Evolutionary conservation across 768 basidiomycete genomes (phyloP), one percentile per base, ranked within the genome.

Genomic region (Solioccasus polychromus): DNA sequence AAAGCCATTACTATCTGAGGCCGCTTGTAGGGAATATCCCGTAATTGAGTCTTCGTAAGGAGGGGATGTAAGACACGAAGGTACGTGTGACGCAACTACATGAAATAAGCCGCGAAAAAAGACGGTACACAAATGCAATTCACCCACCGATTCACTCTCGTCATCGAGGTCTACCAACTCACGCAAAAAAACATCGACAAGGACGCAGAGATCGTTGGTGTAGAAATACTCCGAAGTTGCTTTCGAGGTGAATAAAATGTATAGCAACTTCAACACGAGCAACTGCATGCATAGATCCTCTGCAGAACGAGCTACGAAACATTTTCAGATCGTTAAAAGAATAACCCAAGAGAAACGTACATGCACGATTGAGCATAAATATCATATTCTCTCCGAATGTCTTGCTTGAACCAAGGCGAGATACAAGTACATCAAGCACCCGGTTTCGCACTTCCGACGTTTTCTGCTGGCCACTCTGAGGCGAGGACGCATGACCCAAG

Each of bases 371-470:
- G 35, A 99, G 72, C 88, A 99, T 99, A 67, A 97, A 99, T 45
- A 99, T 97, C 76, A 99, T 80, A 62, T 98, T 99, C 70, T 93
- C 94, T 4, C 94, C 93, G 59, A 99, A 96, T 1, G 96, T 96
- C 71, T 89, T 90, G 67, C 83, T 89, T n/a, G 80, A 81, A 4
- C 87, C 84, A 22, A 90, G 67, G 17, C 93, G 81, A n/a, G 85
- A 74, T 73, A 90, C 85, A 19, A 99, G 73, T 0, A 95, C 83
- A 18, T 80, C 74, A 41, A 98, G 66, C 2, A 99, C 84, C 19
- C 91, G 77, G 61, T 99, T 99, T 47, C 76, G 72, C 14, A 67
- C 64, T 43, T 81, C 76, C 6, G 63, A 55, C n/a, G 53, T 41
- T 57, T 66, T 54, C 59, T 52, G 43, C 42, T 59, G 50, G 51